phyloP scores from a whole-genome alignment of 371 early-diverging fungal species.

The Haplosporangium sp. region DNA sequence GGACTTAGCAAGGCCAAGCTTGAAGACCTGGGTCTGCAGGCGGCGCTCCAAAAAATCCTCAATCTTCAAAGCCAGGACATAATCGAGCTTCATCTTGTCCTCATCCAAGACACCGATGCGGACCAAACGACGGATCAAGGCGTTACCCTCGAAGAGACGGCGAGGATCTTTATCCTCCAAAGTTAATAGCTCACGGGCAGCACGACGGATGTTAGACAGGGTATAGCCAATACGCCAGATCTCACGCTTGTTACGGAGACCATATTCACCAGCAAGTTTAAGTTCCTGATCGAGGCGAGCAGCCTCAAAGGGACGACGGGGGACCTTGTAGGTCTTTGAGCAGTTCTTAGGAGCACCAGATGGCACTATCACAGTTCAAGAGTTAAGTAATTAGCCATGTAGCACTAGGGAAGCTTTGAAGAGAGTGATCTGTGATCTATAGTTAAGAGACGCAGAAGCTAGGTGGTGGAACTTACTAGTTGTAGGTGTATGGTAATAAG shows the following conservation, averaged over 20 bases:
- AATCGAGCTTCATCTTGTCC: constrained; percentile 98
- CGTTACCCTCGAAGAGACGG: constrained; percentile 99
- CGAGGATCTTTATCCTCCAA: constrained; percentile 97
- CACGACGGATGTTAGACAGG: constrained; percentile 99
- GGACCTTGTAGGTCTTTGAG: constrained; percentile 98
- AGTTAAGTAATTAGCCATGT: neutral
- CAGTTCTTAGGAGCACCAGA: constrained; percentile 67
- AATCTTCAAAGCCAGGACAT: constrained; percentile 98
- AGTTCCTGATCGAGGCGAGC: constrained; percentile 99
- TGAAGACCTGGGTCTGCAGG: constrained; percentile 99
- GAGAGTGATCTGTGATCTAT: constrained; percentile 87
- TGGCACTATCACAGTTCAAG: constrained; percentile 48
- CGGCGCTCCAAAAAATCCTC: constrained; percentile 99
- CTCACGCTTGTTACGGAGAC: constrained; percentile 99
- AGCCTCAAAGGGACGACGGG: constrained; percentile 98
- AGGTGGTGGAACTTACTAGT: constrained; percentile 13
- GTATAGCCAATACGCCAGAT: constrained; percentile 98
- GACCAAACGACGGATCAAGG: constrained; percentile 98
- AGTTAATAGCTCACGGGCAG: constrained; percentile 99
- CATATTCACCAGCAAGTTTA: constrained; percentile 98
- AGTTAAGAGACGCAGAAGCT: neutral
- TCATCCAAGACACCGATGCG: constrained; percentile 98
- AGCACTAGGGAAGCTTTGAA: neutral
- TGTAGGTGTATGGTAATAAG: neutral
- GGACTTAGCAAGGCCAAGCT: constrained; percentile 98